These are phyloP conservation scores for Camellia sinensis DNA, from an alignment of 148 eudicot genomes.

Conservation along the genomic window DNA sequence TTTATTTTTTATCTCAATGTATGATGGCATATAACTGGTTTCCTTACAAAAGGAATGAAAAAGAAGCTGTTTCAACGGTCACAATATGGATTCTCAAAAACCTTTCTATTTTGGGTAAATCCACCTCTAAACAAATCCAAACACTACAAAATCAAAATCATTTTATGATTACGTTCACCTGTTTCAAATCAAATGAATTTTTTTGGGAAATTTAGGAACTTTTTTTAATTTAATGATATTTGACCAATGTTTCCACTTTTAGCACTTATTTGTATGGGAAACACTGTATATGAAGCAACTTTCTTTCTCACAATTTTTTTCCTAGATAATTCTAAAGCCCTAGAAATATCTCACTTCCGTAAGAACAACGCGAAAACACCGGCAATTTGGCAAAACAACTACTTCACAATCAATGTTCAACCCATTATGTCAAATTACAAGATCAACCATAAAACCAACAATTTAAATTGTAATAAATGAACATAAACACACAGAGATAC, in stretches of 20 bases:
- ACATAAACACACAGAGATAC: background rate
- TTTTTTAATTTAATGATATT: background rate
- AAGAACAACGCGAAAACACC: background rate
- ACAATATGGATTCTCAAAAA: background rate
- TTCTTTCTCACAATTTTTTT: background rate
- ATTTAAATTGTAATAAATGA: background rate
- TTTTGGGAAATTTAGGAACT: background rate
- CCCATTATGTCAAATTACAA: too few species aligned
- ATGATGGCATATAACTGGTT: too few species aligned
- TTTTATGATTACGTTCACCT: background rate
- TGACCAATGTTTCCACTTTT: background rate
- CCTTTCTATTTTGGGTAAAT: background rate
- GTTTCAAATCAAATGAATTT: background rate
- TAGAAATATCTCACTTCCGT: too few species aligned
- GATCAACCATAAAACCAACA: too few species aligned
- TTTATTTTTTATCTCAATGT: background rate
- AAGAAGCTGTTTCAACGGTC: background rate
- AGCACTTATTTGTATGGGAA: background rate
- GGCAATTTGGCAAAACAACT: background rate
- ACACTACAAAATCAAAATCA: background rate
- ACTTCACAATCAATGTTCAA: background rate
- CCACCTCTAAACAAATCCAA: background rate
- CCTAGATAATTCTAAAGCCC: too few species aligned
- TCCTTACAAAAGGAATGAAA: too few species aligned
- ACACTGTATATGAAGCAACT: constrained; percentile 5